Evolutionary conservation across 106 monocot genomes (phyloP).

Genomic region (Phalaenopsis aphrodite): DNA sequence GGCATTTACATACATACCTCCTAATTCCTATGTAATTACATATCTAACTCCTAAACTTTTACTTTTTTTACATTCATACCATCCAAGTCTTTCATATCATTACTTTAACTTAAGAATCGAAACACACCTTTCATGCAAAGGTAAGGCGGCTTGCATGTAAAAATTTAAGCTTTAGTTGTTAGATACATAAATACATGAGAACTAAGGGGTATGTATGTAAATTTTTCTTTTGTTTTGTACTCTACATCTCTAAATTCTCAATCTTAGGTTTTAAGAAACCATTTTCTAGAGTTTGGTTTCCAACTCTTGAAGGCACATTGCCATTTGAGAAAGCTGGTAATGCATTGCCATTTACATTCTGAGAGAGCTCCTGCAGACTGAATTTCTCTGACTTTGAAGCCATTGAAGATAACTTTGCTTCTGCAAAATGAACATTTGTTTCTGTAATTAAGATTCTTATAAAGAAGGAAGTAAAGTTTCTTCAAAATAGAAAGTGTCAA

Average conservation of each 20-base stretch:
- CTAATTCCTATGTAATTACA: no score
- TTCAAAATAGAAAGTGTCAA: not conserved
- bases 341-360: conserved; percentile 2
- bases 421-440: conserved; percentile 1
- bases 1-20: no score
- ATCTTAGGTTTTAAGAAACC: conserved; percentile 2
- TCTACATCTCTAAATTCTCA: not conserved
- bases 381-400: not conserved
- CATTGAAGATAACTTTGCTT: conserved; percentile 10
- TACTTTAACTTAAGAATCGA: no score
- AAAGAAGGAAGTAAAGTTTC: not conserved
- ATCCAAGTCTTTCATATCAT: no score
- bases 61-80: no score
- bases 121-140: no score
- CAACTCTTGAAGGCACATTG: conserved; percentile 1
- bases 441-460: not conserved
- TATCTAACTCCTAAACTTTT: no score
- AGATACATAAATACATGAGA: no score
- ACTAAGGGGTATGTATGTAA: no score
- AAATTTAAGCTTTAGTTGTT: no score
- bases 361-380: not conserved
- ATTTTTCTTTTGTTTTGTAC: not conserved
- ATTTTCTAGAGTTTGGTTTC: not conserved
- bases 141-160: no score
- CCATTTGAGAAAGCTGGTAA: conserved; percentile 7